A percentile compares a stretch with the other conserved stretches of the same genome.
phyloP scores from a whole-genome alignment of 139 green algal genomes.

The Picochlorum sp. region DNA sequence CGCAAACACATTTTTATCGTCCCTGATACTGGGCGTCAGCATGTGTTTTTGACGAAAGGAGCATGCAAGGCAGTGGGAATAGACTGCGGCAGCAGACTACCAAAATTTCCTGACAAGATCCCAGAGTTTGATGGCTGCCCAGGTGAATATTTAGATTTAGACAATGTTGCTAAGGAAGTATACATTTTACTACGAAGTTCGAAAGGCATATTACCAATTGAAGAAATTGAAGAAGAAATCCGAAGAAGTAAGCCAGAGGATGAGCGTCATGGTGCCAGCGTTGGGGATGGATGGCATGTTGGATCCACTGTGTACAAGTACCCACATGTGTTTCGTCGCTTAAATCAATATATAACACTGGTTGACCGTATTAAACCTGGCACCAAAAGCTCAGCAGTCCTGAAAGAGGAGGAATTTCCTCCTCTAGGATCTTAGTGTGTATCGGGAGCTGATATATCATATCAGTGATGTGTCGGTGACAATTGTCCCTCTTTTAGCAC shows the following conservation, averaged over 20 bases:
- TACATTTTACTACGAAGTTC: no score
- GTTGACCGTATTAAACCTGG: background rate
- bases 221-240: background rate
- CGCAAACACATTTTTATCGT: background rate
- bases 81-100: no score
- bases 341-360: background rate
- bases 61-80: no score
- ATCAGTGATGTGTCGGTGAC: no score
- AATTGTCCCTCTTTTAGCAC: no score
- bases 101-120: no score
- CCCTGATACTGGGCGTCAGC: background rate
- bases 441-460: no score
- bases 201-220: background rate
- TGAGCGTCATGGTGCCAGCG: background rate
- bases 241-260: background rate
- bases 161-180: no score
- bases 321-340: background rate
- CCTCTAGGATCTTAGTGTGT: background rate
- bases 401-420: background rate
- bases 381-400: background rate
- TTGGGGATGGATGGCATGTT: background rate
- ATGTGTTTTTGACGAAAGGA: no score
- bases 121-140: no score
- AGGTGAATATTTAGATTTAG: no score
- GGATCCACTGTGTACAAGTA: conserved; percentile 1